Conservation (phyloP, 73 alveolate genomes). For the Paramecium sexaurelia region DNA sequence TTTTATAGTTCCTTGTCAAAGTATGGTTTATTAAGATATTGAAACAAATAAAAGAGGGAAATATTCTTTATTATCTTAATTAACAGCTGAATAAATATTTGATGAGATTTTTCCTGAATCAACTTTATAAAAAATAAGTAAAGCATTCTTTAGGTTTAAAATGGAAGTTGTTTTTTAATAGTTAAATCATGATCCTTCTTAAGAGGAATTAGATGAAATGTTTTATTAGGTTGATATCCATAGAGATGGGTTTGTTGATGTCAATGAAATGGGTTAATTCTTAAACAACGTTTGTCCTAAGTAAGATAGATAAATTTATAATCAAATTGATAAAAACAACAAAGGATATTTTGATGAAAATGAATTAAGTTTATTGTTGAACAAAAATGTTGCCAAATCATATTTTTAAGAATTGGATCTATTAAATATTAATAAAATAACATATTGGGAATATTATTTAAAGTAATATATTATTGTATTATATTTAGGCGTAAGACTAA, state of each 20-base stretch:
- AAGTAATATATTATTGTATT: background rate
- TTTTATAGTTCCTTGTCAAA: slow-evolving; percentile 30
- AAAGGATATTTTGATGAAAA: slow-evolving; percentile 44
- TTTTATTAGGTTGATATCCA: background rate
- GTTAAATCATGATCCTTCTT: background rate
- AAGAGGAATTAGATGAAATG: slow-evolving; percentile 39
- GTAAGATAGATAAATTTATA: slow-evolving; percentile 5
- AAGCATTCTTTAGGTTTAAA: slow-evolving; percentile 22
- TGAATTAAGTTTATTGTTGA: background rate
- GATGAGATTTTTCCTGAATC: slow-evolving; percentile 18
- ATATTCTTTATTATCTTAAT: background rate
- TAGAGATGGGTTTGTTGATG: slow-evolving; percentile 17
- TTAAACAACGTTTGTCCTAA: background rate
- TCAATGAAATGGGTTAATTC: slow-evolving; percentile 3
- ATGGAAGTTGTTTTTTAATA: slow-evolving; percentile 31
- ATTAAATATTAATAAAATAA: slow-evolving; percentile 8
- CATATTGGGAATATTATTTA: slow-evolving; percentile 26
- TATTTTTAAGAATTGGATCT: slow-evolving; percentile 14
- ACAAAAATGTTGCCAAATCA: background rate
- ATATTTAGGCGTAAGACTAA: background rate
- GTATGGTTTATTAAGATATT: slow-evolving; percentile 14
- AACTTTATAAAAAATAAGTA: background rate
- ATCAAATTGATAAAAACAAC: background rate
- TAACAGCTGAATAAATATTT: slow-evolving; percentile 37
- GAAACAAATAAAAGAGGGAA: background rate